Conservation (phyloP, 768 basidiomycete species). For the Lactifluus subvellereus region DNA sequence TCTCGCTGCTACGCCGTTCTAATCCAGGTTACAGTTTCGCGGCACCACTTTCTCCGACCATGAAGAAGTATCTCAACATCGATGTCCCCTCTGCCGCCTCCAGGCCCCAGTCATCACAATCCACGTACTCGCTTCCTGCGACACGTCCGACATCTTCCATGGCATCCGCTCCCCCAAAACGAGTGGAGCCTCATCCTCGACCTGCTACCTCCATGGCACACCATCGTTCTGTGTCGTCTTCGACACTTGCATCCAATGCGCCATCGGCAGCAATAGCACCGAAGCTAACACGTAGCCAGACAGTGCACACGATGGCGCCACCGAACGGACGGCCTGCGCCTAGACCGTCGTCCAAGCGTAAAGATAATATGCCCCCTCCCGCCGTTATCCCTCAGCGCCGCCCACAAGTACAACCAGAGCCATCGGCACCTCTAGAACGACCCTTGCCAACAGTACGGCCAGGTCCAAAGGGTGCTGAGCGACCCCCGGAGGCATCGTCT, state of each 20-base stretch:
- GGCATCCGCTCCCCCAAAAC: slow-evolving; percentile 8
- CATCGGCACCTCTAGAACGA: not conserved
- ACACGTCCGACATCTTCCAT: slow-evolving; percentile 17
- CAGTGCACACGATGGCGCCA: not conserved
- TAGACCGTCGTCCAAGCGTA: not conserved
- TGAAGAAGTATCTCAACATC: slow-evolving; percentile 35
- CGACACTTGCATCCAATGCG: not conserved
- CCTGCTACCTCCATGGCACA: slow-evolving; percentile 18
- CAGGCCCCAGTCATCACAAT: slow-evolving; percentile 20
- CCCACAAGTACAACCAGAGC: not conserved
- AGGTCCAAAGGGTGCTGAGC: not conserved
- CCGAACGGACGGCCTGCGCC: not conserved
- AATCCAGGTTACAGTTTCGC: slow-evolving; percentile 48
- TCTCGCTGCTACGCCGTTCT: slow-evolving; percentile 6
- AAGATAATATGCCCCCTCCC: slow-evolving; percentile 18
- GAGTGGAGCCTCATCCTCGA: slow-evolving; percentile 11
- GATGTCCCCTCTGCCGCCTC: slow-evolving; percentile 10
- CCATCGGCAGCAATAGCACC: not conserved
- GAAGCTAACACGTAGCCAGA: slow-evolving; percentile 10
- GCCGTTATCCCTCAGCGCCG: slow-evolving; percentile 10
- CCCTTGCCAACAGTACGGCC: not conserved
- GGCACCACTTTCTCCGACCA: slow-evolving; percentile 66
- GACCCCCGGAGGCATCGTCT: slow-evolving; percentile 3
- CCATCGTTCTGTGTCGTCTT: slow-evolving; percentile 15
- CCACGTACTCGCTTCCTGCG: slow-evolving; percentile 9